Base-by-base conservation (phyloP, 208 protist genomes). In the Acanthamoeba culbertsoni region DNA sequence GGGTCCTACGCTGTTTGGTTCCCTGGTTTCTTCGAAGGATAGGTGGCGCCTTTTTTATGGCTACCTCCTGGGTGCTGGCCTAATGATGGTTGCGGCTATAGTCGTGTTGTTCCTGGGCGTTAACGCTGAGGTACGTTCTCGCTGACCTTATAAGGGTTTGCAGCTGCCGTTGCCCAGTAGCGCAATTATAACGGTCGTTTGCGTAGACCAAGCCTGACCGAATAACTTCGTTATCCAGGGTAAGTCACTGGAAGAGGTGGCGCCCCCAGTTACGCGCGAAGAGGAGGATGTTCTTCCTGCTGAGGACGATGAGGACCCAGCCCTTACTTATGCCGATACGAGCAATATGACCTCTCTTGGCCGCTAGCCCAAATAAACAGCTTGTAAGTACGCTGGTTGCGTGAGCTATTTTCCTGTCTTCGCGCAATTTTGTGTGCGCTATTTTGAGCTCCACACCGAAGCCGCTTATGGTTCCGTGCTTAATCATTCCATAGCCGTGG, bases 91-190 rank as follows among this genome's bases (percentile, higher is more conserved):
- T 37, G 88, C 88, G 14, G 88, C 88, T 10, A 59, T 71, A 20
- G 65, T 93, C 2, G 88, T 82, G 1, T 31, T 93, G 45, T 71
- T 93, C n/a, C 33, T 93, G 33, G 88, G 88, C 2, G 79, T 89
- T 26, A 89, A 89, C 31, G 79, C 79, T 23, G 79, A 89, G 55
- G 79, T 82, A 82, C 59, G 0, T 40, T 48, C 10, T 28, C 3
- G 20, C 3, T 40, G 20, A 2, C 12, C 68, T 4, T 79, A 6
- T 77, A 3, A 12, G 59, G 1, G 53, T 59, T 14, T 65, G n/a
- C 59, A 65, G 16, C 37, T 35, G 53, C 28, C 71, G 71, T 55
- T 8, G 31, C 0, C 3, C 35, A 10, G 0, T 37, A n/a, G n/a
- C n/a, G n/a, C n/a, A n/a, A n/a, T n/a, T n/a, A n/a, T n/a, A n/a